Evolutionary conservation across 257 asterid genomes (phyloP).

Genomic region (Vinca minor): DNA sequence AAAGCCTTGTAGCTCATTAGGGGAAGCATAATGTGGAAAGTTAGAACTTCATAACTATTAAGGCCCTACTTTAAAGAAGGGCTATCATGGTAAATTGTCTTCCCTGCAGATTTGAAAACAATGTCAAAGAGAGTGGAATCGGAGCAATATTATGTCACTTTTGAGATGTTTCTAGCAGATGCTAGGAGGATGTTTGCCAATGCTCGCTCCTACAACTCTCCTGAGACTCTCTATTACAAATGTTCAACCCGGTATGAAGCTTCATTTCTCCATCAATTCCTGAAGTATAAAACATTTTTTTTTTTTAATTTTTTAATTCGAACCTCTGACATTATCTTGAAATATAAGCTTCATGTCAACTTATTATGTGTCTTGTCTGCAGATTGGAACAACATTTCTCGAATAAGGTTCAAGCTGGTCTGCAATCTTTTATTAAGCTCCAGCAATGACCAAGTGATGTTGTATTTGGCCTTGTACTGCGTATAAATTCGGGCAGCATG

Average conservation of each 20-base stretch:
- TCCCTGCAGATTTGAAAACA: slow-evolving; percentile 65
- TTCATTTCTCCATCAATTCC: neutral
- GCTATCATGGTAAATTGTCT: neutral
- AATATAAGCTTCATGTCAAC: too few relatives aligned
- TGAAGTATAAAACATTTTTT: too few relatives aligned
- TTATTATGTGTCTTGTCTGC: slow-evolving; percentile 17
- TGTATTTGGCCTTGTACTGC: neutral
- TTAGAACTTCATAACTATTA: neutral
- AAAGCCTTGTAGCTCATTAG: too few relatives aligned
- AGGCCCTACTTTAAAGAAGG: neutral
- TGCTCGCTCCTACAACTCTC: slow-evolving; percentile 95
- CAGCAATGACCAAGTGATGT: slow-evolving; percentile 25
- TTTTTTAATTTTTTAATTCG: too few relatives aligned
- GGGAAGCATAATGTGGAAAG: too few relatives aligned
- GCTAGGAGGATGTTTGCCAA: slow-evolving; percentile 73
- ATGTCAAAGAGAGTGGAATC: slow-evolving; percentile 92
- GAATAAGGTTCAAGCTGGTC: slow-evolving; percentile 70
- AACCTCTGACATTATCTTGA: too few relatives aligned
- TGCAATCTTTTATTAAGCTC: slow-evolving; percentile 60
- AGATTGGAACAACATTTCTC: slow-evolving; percentile 75
- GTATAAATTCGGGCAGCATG: neutral
- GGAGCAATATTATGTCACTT: slow-evolving; percentile 73
- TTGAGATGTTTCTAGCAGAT: slow-evolving; percentile 92
- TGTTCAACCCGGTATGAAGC: slow-evolving; percentile 73
- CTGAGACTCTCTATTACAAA: slow-evolving; percentile 81